Conservation (phyloP, 2,329 filamentous ascomycete genomes). For the Xylaria sp. region DNA sequence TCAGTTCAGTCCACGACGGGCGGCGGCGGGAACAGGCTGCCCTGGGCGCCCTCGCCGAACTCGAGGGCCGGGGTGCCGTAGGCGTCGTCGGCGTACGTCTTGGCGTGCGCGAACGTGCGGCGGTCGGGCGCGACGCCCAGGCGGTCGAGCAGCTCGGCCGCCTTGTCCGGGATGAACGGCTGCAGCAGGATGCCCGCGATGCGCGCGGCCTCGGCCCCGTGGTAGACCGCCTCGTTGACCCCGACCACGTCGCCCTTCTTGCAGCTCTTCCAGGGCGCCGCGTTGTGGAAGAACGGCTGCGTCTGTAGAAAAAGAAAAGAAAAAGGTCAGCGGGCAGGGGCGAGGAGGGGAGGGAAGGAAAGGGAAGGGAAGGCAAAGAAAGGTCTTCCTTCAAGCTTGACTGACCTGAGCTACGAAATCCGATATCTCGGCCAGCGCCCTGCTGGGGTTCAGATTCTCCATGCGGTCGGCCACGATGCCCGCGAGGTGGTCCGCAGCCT, state of each 20-base stretch:
- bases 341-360: neutral
- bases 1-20: slow-evolving; percentile 42
- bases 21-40: slow-evolving; percentile 57
- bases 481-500: slow-evolving; percentile 45
- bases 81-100: slow-evolving; percentile 63
- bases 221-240: slow-evolving; percentile 66
- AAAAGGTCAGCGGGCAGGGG: neutral
- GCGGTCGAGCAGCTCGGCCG: slow-evolving; percentile 71
- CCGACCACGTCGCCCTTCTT: slow-evolving; percentile 41
- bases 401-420: slow-evolving; percentile 61
- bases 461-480: slow-evolving; percentile 56
- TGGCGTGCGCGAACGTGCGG: slow-evolving; percentile 65
- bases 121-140: slow-evolving; percentile 69
- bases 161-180: slow-evolving; percentile 85
- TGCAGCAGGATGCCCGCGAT: slow-evolving; percentile 83
- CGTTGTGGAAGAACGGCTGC: slow-evolving; percentile 67
- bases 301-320: slow-evolving; percentile 48
- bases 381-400: no score
- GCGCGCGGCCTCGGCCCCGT: slow-evolving; percentile 74
- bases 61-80: slow-evolving; percentile 63
- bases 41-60: slow-evolving; percentile 42
- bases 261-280: slow-evolving; percentile 68
- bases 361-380: neutral
- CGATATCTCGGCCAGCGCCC: slow-evolving; percentile 68
- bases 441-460: slow-evolving; percentile 64